A percentile compares a stretch with the other conserved stretches of the same genome.
Conservation (phyloP, 2,329 filamentous ascomycete species). For the Epichloe amarillans region DNA sequence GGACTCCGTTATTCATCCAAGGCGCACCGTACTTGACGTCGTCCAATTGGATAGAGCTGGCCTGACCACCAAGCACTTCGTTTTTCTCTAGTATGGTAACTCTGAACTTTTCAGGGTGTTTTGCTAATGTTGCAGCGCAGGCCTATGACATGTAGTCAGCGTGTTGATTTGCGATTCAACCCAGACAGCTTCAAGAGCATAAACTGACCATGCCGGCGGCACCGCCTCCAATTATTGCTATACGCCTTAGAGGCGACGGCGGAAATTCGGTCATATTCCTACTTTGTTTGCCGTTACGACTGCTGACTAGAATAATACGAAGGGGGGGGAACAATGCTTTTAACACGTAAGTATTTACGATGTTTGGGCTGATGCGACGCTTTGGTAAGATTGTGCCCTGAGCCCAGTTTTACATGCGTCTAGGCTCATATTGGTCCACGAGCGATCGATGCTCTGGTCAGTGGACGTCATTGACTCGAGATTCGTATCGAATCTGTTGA, state of each 20-base stretch:
- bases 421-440: background rate
- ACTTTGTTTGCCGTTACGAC: background rate
- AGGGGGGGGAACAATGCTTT: background rate
- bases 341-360: too few species aligned
- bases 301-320: background rate
- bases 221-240: conserved; percentile 48
- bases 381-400: background rate
- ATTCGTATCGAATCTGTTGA: background rate
- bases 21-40: conserved; percentile 41
- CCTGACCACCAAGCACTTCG: conserved; percentile 46
- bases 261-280: conserved; percentile 2
- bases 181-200: background rate
- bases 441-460: background rate
- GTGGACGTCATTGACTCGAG: conserved; percentile 10
- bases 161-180: background rate
- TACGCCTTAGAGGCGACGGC: conserved; percentile 24
- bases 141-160: conserved; percentile 26
- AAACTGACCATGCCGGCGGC: conserved; percentile 43
- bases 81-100: conserved; percentile 49
- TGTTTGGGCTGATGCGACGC: background rate
- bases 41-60: conserved; percentile 45
- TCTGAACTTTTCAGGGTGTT: conserved; percentile 51
- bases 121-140: conserved; percentile 52
- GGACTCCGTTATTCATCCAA: conserved; percentile 52
- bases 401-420: background rate